phyloP scores from a whole-genome alignment of 306 rosid genomes.

The Betula pendula region DNA sequence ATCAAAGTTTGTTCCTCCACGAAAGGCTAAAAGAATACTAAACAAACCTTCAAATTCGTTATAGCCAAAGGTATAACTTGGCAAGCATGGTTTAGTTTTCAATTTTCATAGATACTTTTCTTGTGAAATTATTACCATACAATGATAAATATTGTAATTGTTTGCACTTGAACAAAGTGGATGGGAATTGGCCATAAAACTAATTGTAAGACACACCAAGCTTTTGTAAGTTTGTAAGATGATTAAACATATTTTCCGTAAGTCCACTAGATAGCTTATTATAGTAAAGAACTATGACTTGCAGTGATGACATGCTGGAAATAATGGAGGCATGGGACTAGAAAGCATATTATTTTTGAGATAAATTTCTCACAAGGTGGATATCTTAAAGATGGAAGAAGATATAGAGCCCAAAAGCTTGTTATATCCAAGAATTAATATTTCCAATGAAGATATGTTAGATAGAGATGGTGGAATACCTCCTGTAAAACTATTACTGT shows the following conservation, averaged over 20 bases:
- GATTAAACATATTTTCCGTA: slow-evolving; percentile 7
- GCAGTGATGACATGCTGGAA: slow-evolving; percentile 26
- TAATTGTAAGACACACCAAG: background rate
- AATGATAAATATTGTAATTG: too few relatives aligned
- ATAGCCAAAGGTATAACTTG: too few relatives aligned
- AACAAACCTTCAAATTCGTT: too few relatives aligned
- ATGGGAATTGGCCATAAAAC: slow-evolving; percentile 15
- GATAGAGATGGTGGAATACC: background rate
- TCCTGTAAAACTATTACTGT: background rate
- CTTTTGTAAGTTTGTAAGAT: background rate
- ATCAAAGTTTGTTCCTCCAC: too few relatives aligned
- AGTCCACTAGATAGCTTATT: slow-evolving; percentile 11
- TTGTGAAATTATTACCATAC: too few relatives aligned
- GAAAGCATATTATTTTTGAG: background rate
- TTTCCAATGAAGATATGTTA: background rate
- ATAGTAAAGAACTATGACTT: background rate
- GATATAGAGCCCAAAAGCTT: background rate
- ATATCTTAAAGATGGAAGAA: background rate
- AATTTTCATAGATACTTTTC: too few relatives aligned
- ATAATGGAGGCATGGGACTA: slow-evolving; percentile 4
- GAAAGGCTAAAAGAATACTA: too few relatives aligned
- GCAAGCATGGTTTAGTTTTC: too few relatives aligned
- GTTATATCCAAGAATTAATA: background rate
- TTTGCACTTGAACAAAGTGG: slow-evolving; percentile 13
- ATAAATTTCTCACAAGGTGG: too few relatives aligned